Evolutionary conservation across 257 asterid species (phyloP).

Genomic region (Solanum habrochaites): DNA sequence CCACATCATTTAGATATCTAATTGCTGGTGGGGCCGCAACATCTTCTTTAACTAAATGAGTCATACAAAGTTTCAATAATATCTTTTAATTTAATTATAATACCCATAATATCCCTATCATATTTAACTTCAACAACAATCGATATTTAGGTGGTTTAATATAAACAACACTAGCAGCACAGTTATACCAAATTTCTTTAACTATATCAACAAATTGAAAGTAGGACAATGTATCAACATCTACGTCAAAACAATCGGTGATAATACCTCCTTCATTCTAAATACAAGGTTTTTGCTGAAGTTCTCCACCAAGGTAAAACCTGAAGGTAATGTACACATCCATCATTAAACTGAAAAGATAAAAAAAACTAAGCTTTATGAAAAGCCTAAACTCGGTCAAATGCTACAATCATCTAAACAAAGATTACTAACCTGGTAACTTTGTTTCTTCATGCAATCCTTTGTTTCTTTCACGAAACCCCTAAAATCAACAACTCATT

Average conservation of each 20-base stretch:
- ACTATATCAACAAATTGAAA: not conserved
- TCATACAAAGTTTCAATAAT: not conserved
- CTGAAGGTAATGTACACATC: not conserved
- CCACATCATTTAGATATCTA: not conserved
- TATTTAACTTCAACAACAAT: not conserved
- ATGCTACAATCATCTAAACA: not conserved
- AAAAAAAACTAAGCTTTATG: too few species aligned
- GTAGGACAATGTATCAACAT: not conserved
- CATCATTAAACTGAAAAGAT: not conserved
- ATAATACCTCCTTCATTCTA: not conserved
- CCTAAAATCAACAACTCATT: too few species aligned
- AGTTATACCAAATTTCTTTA: not conserved
- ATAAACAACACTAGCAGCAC: not conserved
- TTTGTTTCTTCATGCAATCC: too few species aligned
- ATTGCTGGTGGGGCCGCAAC: not conserved
- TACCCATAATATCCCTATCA: not conserved
- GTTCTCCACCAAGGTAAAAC: not conserved
- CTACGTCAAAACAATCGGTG: not conserved
- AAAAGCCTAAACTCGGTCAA: not conserved
- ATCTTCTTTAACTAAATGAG: not conserved
- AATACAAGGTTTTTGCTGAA: not conserved
- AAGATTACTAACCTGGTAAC: not conserved
- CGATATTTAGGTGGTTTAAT: not conserved
- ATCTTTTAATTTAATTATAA: not conserved
- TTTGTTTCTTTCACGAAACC: too few species aligned